Conservation (phyloP, 306 rosid species). For the Geum urbanum region DNA sequence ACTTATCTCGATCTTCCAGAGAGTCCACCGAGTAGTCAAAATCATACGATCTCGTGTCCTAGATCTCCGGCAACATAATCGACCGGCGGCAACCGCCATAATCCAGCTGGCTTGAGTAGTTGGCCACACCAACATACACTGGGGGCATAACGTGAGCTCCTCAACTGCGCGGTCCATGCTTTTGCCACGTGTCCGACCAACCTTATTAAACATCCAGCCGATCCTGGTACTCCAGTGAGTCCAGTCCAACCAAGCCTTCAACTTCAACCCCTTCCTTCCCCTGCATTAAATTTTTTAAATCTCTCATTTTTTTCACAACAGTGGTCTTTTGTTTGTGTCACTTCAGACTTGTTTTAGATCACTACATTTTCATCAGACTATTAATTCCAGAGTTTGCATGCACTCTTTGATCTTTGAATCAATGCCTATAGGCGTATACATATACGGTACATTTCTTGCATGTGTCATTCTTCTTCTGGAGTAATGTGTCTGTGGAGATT, state of each 20-base stretch:
- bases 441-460: neutral
- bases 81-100: neutral
- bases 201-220: neutral
- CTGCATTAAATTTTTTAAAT: neutral
- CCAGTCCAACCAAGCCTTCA: neutral
- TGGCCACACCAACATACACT: neutral
- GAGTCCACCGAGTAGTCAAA: neutral
- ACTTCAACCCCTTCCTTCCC: neutral
- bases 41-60: neutral
- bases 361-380: neutral
- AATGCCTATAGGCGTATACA: neutral
- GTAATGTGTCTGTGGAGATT: neutral
- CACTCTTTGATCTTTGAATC: neutral
- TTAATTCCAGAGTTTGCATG: slow-evolving; percentile 5
- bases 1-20: too few relatives aligned
- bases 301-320: too few relatives aligned
- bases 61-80: slow-evolving; percentile 1
- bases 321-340: neutral
- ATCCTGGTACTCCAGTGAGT: neutral
- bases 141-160: slow-evolving; percentile 13
- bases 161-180: slow-evolving; percentile 2
- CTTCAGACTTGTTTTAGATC: neutral
- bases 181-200: neutral
- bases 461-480: neutral
- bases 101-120: slow-evolving; percentile 8